Evolutionary conservation across 805 yeast species (phyloP).

Genomic region (Ogataea pilisensis): DNA sequence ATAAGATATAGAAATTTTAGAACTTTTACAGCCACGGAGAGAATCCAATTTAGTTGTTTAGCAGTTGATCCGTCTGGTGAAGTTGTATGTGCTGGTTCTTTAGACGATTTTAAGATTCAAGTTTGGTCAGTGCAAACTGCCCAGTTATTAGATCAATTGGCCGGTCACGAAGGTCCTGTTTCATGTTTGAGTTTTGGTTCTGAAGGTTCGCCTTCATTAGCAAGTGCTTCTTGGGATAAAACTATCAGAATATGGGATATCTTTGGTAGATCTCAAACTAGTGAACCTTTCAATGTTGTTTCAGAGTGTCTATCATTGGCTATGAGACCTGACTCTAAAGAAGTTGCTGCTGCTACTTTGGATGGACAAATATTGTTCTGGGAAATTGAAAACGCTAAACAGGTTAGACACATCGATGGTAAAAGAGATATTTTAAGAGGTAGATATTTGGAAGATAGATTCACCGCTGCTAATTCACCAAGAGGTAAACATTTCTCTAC

Average conservation of each 20-base stretch:
- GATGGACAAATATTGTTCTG: constrained; percentile 85
- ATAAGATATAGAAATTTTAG: constrained; percentile 90
- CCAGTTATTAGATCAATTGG: constrained; percentile 77
- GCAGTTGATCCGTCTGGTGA: constrained; percentile 98
- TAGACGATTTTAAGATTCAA: constrained; percentile 83
- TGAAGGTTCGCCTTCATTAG: constrained; percentile 65
- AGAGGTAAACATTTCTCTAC: constrained; percentile 82
- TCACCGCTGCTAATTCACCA: constrained; percentile 72
- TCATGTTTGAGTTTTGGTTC: constrained; percentile 81
- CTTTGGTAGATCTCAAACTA: constrained; percentile 79
- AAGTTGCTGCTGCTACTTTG: constrained; percentile 80
- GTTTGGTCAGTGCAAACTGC: constrained; percentile 98
- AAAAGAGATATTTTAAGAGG: constrained; percentile 85
- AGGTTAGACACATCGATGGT: constrained; percentile 80
- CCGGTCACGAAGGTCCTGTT: constrained; percentile 96
- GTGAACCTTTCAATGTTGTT: constrained; percentile 83
- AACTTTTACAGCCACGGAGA: constrained; percentile 85
- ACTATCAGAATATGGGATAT: constrained; percentile 92
- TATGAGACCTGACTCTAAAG: constrained; percentile 90
- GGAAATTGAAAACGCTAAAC: constrained; percentile 79
- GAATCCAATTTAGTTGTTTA: constrained; percentile 80
- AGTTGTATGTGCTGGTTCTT: constrained; percentile 90
- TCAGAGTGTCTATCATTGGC: constrained; percentile 81
- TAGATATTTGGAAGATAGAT: constrained; percentile 76
- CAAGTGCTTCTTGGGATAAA: constrained; percentile 95